A percentile compares a stretch with the other conserved stretches of the same genome.
Conservation (phyloP, 2,329 filamentous ascomycete genomes). For the Colletotrichum eleusines region DNA sequence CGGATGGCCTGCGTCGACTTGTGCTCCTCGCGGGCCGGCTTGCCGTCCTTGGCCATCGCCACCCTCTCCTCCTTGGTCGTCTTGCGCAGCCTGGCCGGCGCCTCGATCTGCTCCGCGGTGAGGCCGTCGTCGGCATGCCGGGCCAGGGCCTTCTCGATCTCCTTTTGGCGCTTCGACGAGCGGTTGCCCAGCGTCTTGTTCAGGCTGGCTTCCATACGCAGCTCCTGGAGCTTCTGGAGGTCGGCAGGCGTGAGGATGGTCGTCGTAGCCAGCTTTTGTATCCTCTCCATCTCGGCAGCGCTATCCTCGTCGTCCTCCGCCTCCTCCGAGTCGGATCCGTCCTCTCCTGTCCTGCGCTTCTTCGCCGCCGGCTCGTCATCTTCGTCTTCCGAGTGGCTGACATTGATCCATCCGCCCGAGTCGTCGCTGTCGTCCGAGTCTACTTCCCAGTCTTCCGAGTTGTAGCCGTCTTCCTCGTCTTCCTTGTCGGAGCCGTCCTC, state of each 20-base stretch:
- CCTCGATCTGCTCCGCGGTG: conserved; percentile 92
- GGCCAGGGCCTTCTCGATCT: conserved; percentile 60
- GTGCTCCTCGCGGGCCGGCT: conserved; percentile 82
- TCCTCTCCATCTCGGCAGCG: conserved; percentile 60
- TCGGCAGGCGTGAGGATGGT: conserved; percentile 96
- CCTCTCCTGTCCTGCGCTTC: conserved; percentile 52
- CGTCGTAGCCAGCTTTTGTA: conserved; percentile 87
- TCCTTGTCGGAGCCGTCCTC: conserved; percentile 73
- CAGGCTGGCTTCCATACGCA: conserved; percentile 80
- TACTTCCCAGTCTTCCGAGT: conserved; percentile 72
- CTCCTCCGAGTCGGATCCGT: conserved; percentile 41
- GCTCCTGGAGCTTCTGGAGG: conserved; percentile 91
- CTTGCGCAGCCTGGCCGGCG: conserved; percentile 84
- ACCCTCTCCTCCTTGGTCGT: conserved; percentile 90
- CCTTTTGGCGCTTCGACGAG: conserved; percentile 52
- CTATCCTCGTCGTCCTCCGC: conserved; percentile 59
- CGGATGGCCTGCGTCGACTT: conserved; percentile 87
- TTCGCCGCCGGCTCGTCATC: conserved; percentile 75
- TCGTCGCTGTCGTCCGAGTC: conserved; percentile 72
- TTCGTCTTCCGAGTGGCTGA: conserved; percentile 85
- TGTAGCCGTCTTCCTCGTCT: conserved; percentile 69
- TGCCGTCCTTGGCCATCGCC: conserved; percentile 84
- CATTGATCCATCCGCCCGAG: conserved; percentile 93
- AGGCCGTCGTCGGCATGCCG: conserved; percentile 88
- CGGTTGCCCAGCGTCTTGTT: conserved; percentile 69